Conservation (phyloP, 176 grass and related monocot species). For the Oryza australiensis region DNA sequence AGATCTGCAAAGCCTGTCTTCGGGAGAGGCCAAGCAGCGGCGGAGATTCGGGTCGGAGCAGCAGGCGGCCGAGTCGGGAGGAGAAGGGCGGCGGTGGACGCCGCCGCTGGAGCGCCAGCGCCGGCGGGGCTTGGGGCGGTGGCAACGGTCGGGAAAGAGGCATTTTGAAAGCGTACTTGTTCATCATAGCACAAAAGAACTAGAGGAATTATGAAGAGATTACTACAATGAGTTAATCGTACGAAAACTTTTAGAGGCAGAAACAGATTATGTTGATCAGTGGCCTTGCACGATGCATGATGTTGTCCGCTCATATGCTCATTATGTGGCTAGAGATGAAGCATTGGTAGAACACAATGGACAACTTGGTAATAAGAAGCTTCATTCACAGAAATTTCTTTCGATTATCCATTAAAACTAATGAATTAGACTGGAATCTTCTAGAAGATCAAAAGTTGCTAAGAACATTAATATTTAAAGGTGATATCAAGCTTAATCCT, state of each 20-base stretch:
- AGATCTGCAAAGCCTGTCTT: too few species aligned
- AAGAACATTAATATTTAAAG: conserved; percentile 7
- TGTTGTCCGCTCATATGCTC: conserved; percentile 10
- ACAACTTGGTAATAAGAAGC: not conserved
- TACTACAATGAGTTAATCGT: not conserved
- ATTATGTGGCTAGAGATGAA: not conserved
- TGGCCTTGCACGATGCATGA: not conserved
- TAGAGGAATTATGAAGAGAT: not conserved
- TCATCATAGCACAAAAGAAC: not conserved
- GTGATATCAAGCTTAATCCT: not conserved
- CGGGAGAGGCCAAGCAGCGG: too few species aligned
- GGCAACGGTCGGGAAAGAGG: too few species aligned
- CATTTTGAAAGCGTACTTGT: too few species aligned
- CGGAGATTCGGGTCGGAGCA: too few species aligned
- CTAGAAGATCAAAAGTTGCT: not conserved
- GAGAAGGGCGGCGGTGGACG: too few species aligned
- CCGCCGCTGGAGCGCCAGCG: too few species aligned
- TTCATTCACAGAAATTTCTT: not conserved
- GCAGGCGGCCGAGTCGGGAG: too few species aligned
- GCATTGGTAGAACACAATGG: not conserved
- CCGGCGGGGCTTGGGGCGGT: too few species aligned
- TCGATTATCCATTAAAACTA: not conserved
- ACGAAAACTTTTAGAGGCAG: not conserved
- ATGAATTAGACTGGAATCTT: not conserved
- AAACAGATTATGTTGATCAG: not conserved